Percentiles rank a stretch among this genome's conserved stretches.
Conservation (phyloP, 2,329 filamentous ascomycete genomes). For the Colletotrichum navitas region DNA sequence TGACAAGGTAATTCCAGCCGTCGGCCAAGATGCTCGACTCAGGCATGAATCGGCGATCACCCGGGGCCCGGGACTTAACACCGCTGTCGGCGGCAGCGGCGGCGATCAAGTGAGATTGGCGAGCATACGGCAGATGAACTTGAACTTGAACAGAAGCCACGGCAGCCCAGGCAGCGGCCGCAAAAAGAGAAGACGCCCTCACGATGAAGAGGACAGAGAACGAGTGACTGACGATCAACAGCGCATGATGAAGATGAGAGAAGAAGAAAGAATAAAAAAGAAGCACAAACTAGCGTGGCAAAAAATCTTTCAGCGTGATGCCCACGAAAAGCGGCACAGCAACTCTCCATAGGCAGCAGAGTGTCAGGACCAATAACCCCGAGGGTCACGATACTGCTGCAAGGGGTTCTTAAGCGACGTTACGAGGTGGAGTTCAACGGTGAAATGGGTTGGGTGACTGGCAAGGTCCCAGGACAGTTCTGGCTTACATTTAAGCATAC, state of each 20-base stretch:
- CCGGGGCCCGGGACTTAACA: background rate
- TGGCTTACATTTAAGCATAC: conserved; percentile 11
- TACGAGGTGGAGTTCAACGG: conserved; percentile 8
- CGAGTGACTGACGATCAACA: conserved; percentile 1
- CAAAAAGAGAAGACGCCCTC: conserved; percentile 21
- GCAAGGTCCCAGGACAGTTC: background rate
- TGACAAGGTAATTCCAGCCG: conserved; percentile 23
- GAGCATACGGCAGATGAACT: conserved; percentile 26
- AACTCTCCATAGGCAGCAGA: conserved; percentile 22
- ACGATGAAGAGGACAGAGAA: background rate
- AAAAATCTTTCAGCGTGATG: background rate
- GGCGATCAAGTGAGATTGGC: background rate
- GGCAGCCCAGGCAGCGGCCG: conserved; percentile 4
- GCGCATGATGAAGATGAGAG: background rate
- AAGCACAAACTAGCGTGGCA: background rate
- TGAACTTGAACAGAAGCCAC: too few relatives aligned
- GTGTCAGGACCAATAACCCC: background rate
- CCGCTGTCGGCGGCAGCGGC: background rate
- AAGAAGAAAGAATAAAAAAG: background rate
- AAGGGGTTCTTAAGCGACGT: conserved; percentile 35
- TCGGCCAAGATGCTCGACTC: background rate
- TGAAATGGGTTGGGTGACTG: background rate
- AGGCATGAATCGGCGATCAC: background rate
- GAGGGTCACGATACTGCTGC: background rate
- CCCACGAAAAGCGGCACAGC: conserved; percentile 22